Percentiles rank a stretch among this genome's conserved stretches.
Conservation (phyloP, 1,139 yeast genomes). For the Kluyveromyces sp. region DNA sequence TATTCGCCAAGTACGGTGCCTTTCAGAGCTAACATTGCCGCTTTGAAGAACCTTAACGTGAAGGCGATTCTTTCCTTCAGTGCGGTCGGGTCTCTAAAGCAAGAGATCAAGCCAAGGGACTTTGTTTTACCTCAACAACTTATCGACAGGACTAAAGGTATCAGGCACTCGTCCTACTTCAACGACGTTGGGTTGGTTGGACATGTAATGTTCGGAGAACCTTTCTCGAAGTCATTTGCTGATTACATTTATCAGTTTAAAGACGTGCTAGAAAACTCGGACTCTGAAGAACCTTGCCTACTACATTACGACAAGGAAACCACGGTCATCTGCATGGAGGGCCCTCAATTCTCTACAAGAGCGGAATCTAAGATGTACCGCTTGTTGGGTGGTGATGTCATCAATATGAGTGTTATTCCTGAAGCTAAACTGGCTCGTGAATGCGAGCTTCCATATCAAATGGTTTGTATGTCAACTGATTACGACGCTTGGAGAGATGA, state of each 20-base stretch:
- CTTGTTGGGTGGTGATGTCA: constrained; percentile 88
- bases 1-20: constrained; percentile 90
- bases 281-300: constrained; percentile 26
- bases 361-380: constrained; percentile 92
- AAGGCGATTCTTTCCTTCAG: constrained; percentile 85
- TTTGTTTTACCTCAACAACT: constrained; percentile 92
- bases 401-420: constrained; percentile 94
- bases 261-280: constrained; percentile 49
- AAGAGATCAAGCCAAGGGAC: constrained; percentile 85
- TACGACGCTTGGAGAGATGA: constrained; percentile 97
- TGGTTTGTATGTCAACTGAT: constrained; percentile 98
- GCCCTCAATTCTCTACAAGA: constrained; percentile 94
- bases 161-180: constrained; percentile 83
- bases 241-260: constrained; percentile 52
- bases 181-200: constrained; percentile 86
- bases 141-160: constrained; percentile 94
- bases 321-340: constrained; percentile 94
- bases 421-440: constrained; percentile 95
- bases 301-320: constrained; percentile 50
- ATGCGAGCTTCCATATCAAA: constrained; percentile 93
- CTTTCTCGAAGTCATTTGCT: constrained; percentile 74
- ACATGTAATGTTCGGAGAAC: constrained; percentile 96
- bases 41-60: constrained; percentile 80
- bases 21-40: constrained; percentile 89
- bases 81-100: constrained; percentile 93